Evolutionary conservation across 2,329 filamentous ascomycete species (phyloP), one percentile per base, ranked within the genome.

Genomic region (Tolypocladium ophioglossoides): DNA sequence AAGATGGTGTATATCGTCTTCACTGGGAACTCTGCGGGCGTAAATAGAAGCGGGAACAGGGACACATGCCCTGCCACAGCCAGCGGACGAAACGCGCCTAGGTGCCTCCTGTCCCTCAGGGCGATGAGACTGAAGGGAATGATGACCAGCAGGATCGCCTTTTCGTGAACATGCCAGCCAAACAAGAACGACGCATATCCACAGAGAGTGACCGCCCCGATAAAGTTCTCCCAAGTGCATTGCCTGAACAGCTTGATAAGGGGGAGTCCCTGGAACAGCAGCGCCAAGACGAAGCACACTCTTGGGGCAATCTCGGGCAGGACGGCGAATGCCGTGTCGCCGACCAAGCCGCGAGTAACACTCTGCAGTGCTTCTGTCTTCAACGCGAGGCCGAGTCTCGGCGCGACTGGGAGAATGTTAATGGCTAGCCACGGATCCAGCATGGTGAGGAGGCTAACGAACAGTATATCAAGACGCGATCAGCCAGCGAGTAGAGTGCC

Each of bases 81-180:
- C 48, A 99, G 75, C 1, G 94, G 94, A 27, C 90, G 82, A 73
- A 97, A 99, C 1, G 92, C 92, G 55, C 90, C 86, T 35, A 97
- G 84, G 66, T 96, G 91, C 30, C 94, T 85, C 52, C 94, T 83
- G 68, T 97, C 91, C 67, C 87, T 87, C 52, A 97, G 81, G 0
- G 92, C 91, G 56, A 97, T 86, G 57, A 99, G 79, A 62, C 89
- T 95, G 75, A 97, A 97, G 0, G 94, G 94, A 50, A 97, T 88
- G 60, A 99, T 91, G 65, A 97, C 87, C 22, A 97, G 81, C 24
- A 99, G 79, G 55, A 99, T 88, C 1, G 94, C 94, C 71, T 99
- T 99, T 68, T 99, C 94, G 64, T 99, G 94, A 10, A 99, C 94
- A 66, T 99, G 94, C 91, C 92, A 99, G 54, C 94, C 92, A 63